These are phyloP conservation scores for Boehmeria nivea DNA, from an alignment of 306 rosid species.

Conservation along the genomic window DNA sequence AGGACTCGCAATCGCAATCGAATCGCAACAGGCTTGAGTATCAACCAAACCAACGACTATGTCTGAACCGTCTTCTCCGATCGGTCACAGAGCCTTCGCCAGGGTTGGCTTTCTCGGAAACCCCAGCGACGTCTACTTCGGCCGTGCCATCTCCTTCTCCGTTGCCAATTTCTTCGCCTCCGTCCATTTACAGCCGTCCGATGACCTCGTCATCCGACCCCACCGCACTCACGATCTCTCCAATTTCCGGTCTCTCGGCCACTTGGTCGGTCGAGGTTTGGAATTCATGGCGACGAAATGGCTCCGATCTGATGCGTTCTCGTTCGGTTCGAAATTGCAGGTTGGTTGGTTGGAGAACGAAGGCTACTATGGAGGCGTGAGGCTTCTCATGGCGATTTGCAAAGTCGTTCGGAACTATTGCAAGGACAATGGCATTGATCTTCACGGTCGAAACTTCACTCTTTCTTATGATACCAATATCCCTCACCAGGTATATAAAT, in stretches of 20 bases:
- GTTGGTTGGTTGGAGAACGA: constrained; percentile 43
- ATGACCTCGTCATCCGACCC: constrained; percentile 57
- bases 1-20: too few species aligned
- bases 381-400: constrained; percentile 81
- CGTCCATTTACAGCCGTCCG: constrained; percentile 52
- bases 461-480: constrained; percentile 86
- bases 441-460: constrained; percentile 54
- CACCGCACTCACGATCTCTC: constrained; percentile 73
- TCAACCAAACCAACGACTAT: neutral
- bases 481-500: constrained; percentile 79
- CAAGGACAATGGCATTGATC: constrained; percentile 35
- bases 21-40: too few species aligned
- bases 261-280: constrained; percentile 37
- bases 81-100: constrained; percentile 59
- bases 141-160: constrained; percentile 59
- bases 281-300: neutral
- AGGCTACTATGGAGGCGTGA: constrained; percentile 85
- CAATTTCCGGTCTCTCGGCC: constrained; percentile 43
- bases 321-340: constrained; percentile 31
- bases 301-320: too few species aligned
- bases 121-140: constrained; percentile 83
- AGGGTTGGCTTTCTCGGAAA: constrained; percentile 80
- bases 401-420: constrained; percentile 58
- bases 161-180: constrained; percentile 65
- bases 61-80: constrained; percentile 12